Evolutionary conservation across 495 filamentous ascomycete species (phyloP).

Genomic region (Melanomma pulvis-pyrius): DNA sequence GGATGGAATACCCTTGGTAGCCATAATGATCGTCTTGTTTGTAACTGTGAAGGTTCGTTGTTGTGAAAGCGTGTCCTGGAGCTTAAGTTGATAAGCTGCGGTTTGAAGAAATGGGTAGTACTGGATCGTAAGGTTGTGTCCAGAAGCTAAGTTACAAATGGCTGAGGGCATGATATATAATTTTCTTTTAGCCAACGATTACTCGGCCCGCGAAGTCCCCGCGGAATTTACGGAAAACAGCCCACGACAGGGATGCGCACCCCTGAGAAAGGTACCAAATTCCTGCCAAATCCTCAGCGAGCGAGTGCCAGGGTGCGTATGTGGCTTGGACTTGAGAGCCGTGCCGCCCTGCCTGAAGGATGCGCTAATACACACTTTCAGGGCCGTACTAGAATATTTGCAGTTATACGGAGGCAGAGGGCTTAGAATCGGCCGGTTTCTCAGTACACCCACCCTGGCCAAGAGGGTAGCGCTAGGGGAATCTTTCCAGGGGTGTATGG

Average conservation of each 20-base stretch:
- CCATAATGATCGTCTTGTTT: constrained; percentile 7
- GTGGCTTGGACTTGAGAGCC: constrained; percentile 7
- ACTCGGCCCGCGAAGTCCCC: constrained; percentile 8
- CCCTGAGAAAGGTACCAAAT: constrained; percentile 3
- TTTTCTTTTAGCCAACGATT: constrained; percentile 1
- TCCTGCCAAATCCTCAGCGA: constrained; percentile 11
- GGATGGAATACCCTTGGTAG: constrained; percentile 14
- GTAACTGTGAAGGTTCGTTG: background rate
- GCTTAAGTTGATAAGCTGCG: background rate
- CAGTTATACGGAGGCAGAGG: too few relatives aligned
- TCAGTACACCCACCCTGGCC: constrained; percentile 5
- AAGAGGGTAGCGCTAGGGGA: constrained; percentile 8
- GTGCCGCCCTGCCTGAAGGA: constrained; percentile 7
- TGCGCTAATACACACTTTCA: constrained; percentile 11
- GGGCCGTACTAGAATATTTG: constrained; percentile 5
- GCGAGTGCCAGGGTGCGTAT: constrained; percentile 2
- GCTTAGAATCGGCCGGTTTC: too few relatives aligned
- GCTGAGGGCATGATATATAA: constrained; percentile 1
- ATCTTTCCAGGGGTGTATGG: constrained; percentile 9
- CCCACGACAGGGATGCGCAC: constrained; percentile 5
- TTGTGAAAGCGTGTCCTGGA: background rate
- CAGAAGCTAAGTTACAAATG: constrained; percentile 6
- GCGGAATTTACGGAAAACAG: constrained; percentile 10
- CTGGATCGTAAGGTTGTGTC: constrained; percentile 3
- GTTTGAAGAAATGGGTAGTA: constrained; percentile 2